These are phyloP conservation scores for Phaeosphaeriaceae sp. DNA, from an alignment of 2,329 filamentous ascomycete species.

Conservation along the genomic window DNA sequence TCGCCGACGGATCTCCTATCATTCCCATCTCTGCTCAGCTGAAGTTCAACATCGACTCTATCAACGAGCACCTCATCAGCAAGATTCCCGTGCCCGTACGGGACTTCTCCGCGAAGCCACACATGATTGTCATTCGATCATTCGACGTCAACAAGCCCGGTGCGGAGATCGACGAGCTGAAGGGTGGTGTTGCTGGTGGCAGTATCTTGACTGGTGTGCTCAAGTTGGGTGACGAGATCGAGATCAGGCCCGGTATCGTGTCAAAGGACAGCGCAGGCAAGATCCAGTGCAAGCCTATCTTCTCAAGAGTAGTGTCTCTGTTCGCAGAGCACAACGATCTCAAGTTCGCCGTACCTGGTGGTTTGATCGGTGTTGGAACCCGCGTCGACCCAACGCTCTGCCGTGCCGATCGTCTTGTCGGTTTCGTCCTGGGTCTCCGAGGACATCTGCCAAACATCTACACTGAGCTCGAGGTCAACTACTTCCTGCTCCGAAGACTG, in stretches of 20 bases:
- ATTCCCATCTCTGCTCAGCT: constrained; percentile 97
- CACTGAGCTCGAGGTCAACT: constrained; percentile 96
- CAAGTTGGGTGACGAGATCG: constrained; percentile 97
- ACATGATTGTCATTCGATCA: constrained; percentile 99
- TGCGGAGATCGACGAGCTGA: constrained; percentile 97
- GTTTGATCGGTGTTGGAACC: constrained; percentile 95
- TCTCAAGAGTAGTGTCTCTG: constrained; percentile 90
- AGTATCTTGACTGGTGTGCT: constrained; percentile 95
- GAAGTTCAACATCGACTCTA: constrained; percentile 99
- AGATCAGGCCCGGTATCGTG: constrained; percentile 98
- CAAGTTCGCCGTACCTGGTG: constrained; percentile 97
- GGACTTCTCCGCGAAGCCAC: constrained; percentile 90
- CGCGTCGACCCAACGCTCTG: constrained; percentile 97
- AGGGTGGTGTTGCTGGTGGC: constrained; percentile 98
- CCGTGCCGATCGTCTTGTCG: constrained; percentile 97
- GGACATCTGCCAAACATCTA: constrained; percentile 96
- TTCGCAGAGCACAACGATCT: constrained; percentile 98
- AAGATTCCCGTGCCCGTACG: constrained; percentile 91
- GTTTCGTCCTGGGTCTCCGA: constrained; percentile 95
- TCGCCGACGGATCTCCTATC: constrained; percentile 92
- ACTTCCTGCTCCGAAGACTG: constrained; percentile 93
- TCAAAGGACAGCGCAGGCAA: constrained; percentile 92
- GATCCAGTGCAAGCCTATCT: constrained; percentile 96
- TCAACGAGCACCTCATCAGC: constrained; percentile 94
- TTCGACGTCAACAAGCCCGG: constrained; percentile 99